Evolutionary conservation across 129 eudicot genomes (phyloP).

Genomic region (Flaveria robusta): DNA sequence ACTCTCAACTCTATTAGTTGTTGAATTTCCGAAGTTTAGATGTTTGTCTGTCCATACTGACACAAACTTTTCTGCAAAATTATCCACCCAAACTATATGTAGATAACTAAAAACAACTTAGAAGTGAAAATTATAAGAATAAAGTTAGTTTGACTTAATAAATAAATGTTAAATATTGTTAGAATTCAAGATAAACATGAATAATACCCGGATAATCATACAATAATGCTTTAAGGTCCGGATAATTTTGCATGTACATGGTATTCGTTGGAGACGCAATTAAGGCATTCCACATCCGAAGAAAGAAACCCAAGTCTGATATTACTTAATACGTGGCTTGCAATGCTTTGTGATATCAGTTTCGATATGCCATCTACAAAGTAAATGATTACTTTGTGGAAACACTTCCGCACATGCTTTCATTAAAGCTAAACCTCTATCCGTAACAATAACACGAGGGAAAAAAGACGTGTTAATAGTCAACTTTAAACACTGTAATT

Average conservation of each 20-base stretch:
- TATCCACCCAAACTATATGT: background rate
- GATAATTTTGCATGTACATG: background rate
- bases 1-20: conserved; percentile 25
- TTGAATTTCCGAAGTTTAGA: conserved; percentile 13
- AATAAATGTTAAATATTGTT: background rate
- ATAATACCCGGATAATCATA: background rate
- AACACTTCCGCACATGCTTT: background rate
- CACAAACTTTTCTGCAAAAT: background rate
- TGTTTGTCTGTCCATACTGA: conserved; percentile 4
- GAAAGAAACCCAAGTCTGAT: background rate
- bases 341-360: background rate
- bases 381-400: conserved; percentile 5
- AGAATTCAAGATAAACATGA: background rate
- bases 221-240: background rate
- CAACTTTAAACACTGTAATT: too few relatives aligned
- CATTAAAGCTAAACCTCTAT: too few relatives aligned
- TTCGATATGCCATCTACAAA: background rate
- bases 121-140: background rate
- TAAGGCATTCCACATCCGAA: background rate
- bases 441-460: too few relatives aligned
- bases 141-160: background rate
- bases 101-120: background rate
- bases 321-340: background rate
- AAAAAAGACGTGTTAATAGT: too few relatives aligned
- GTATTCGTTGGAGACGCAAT: background rate